Percentiles rank a stretch among this genome's conserved stretches.
phyloP scores from a whole-genome alignment of 2,329 filamentous ascomycete species.

The Cladosporium sp. region DNA sequence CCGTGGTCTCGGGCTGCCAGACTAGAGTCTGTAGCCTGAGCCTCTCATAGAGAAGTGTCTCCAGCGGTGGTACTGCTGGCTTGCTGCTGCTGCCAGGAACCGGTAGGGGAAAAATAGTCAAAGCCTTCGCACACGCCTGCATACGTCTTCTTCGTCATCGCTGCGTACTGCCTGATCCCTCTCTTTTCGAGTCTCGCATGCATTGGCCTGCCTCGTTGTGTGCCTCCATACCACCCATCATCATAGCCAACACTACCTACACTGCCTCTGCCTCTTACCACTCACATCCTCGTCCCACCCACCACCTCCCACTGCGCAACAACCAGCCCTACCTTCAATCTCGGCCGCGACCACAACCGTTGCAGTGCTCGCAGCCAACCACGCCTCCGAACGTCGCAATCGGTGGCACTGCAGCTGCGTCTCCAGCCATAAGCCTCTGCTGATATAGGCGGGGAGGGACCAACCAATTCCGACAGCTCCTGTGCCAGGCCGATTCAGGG shows the following conservation, averaged over 20 bases:
- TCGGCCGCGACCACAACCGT: conserved; percentile 1
- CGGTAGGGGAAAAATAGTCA: conserved; percentile 12
- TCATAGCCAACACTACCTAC: neutral
- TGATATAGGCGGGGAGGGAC: conserved; percentile 18
- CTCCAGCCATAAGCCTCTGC: conserved; percentile 11
- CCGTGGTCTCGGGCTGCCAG: conserved; percentile 18
- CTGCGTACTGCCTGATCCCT: conserved; percentile 5
- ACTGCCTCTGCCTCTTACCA: neutral
- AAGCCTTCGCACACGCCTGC: conserved; percentile 3
- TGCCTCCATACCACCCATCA: neutral
- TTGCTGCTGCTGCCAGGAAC: conserved; percentile 2
- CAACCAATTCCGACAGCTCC: conserved; percentile 12
- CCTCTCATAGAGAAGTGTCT: neutral
- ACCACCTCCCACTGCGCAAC: neutral
- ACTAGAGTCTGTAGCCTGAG: neutral
- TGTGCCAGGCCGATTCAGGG: conserved; percentile 17
- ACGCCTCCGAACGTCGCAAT: neutral
- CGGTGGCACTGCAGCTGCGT: conserved; percentile 6
- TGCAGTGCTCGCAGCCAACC: neutral
- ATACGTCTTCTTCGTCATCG: conserved; percentile 10
- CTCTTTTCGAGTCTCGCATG: neutral
- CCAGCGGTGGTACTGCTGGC: neutral
- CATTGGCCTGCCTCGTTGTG: neutral
- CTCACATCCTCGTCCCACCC: neutral
- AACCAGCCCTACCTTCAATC: neutral